A percentile compares a stretch with the other conserved stretches of the same genome.
Conservation (phyloP, 345 rosid species). For the Heritiera fomes region DNA sequence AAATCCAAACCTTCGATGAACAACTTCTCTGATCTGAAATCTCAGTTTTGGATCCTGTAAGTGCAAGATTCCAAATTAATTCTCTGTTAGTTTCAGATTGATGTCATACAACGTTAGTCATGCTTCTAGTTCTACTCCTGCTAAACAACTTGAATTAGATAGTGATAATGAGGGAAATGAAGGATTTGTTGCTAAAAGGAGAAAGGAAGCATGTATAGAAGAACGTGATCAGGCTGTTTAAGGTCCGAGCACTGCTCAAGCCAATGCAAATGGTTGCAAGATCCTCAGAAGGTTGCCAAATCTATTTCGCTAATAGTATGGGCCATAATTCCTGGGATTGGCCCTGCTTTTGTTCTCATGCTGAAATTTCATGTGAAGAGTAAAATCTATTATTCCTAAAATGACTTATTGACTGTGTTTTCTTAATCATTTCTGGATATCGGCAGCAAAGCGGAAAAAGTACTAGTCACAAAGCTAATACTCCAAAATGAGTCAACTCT, state of each 20-base stretch:
- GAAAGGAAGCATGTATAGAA: conserved; percentile 85
- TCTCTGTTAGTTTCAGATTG: conserved; percentile 20
- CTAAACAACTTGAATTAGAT: conserved; percentile 46
- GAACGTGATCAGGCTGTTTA: conserved; percentile 97
- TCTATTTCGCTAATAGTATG: conserved; percentile 53
- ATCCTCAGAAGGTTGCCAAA: conserved; percentile 53
- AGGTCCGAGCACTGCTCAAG: conserved; percentile 75
- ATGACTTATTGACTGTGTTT: no score
- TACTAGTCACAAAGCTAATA: no score
- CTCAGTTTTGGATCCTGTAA: conserved; percentile 37
- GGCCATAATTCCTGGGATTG: conserved; percentile 70
- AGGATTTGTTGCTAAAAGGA: conserved; percentile 43
- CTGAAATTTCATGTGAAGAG: no score
- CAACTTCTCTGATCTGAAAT: conserved; percentile 13
- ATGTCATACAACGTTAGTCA: conserved; percentile 37
- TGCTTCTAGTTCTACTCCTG: conserved; percentile 48
- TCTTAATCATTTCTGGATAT: no score
- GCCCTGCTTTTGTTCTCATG: conserved; percentile 55
- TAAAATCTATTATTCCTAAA: no score
- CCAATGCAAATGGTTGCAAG: conserved; percentile 77
- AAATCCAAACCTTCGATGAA: no score
- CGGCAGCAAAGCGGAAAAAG: no score
- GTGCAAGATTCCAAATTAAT: conserved; percentile 35
- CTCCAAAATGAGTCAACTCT: no score
- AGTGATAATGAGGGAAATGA: conserved; percentile 41